Base-by-base conservation (phyloP, 177 flowering plant species). In the Tripterygium wilfordii region DNA sequence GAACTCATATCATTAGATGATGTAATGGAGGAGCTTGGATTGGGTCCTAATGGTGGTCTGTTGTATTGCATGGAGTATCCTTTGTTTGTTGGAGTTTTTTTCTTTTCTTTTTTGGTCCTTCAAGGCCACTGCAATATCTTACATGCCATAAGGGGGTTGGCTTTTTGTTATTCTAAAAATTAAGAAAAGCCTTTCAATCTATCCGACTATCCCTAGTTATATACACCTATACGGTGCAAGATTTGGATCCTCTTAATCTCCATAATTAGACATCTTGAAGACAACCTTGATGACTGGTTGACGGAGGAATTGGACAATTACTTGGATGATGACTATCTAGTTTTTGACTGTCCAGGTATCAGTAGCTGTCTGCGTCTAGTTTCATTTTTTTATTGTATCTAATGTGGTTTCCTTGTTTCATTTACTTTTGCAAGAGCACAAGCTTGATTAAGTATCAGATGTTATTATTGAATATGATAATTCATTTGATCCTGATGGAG, bases 41-140 rank as follows among this genome's bases (percentile, higher is more conserved):
- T 92, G 38, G 98, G 98, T 49, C 96, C 98, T 2, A 92, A 92
- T 74, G 98, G 98, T 45, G 96, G 85, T 16, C 94, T 92, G 58
- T 63, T 92, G 15, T 92, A 86, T 62, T 92, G 98, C 83, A 88
- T 88, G 96, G 96, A 92, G 96, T 87, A 90, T 90, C 88, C 96
- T 77, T 39, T 38, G n/a, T 5, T 14, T 16, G 26, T 51, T 52
- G 21, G 6, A 10, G 21, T 49, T 23, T 10, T 0, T 32, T 43
- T 24, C 6, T 38, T 20, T 23, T 50, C 10, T 41, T 12, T 1
- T 2, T 10, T 25, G 27, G 5, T 13, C 5, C 17, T 42, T 30
- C 33, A 30, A 6, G 33, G 33, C 12, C 12, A 6, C 12, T 30
- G 12, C 33, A 6, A 30, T 30, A 30, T 30, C 12, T 30, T 12